These are phyloP conservation scores for Nicotiana undulata DNA, from an alignment of 257 asterid species.

Conservation along the genomic window DNA sequence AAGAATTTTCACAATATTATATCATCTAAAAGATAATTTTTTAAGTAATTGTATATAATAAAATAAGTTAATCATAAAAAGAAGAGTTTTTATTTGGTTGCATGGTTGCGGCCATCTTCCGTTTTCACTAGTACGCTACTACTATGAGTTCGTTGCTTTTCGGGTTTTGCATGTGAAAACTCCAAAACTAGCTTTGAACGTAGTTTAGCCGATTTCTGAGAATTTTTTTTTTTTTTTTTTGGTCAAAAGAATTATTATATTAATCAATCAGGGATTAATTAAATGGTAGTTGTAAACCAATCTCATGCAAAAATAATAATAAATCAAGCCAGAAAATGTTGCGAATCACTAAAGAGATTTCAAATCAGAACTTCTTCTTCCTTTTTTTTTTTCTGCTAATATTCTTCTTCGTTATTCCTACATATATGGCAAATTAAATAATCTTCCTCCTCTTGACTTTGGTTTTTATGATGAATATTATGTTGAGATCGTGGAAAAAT, in stretches of 20 bases:
- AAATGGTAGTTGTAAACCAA: background rate
- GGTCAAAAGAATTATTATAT: background rate
- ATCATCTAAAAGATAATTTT: too few species aligned
- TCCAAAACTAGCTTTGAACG: background rate
- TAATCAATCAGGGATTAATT: background rate
- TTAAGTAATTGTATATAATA: too few species aligned
- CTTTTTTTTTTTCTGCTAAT: too few species aligned
- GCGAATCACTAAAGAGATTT: background rate
- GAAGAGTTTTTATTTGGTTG: background rate
- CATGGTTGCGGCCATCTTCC: background rate
- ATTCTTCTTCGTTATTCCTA: background rate
- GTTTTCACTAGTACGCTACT: background rate
- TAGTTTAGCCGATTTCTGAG: background rate
- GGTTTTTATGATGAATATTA: too few species aligned
- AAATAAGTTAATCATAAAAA: too few species aligned
- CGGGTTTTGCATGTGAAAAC: conserved; percentile 3
- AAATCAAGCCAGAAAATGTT: background rate
- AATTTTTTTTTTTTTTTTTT: background rate
- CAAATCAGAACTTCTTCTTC: background rate
- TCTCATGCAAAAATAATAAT: background rate
- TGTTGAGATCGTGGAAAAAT: background rate
- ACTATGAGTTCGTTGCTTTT: background rate
- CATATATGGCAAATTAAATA: too few species aligned
- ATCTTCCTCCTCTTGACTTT: too few species aligned
- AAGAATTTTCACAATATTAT: too few species aligned